Base-by-base conservation (phyloP, 2,329 filamentous ascomycete genomes). In the Myriosclerotinia scirpicola region DNA sequence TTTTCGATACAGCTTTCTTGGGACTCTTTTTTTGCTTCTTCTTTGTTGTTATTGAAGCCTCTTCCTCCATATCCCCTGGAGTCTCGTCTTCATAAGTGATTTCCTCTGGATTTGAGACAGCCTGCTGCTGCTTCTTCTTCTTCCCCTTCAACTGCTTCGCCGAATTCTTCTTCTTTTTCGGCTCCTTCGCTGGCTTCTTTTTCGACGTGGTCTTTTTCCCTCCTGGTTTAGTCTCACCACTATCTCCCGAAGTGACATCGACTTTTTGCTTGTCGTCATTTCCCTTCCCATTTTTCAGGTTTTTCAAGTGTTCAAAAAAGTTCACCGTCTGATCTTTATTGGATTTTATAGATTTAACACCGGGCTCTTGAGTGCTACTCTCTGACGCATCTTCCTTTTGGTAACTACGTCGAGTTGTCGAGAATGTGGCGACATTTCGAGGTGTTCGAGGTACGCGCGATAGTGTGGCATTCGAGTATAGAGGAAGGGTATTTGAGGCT, bases 371-470 rank as follows among this genome's bases (percentile, higher is more conserved):
- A 48, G 14, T 17, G 22, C 3, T 30, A 12, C 56, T 40, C 17
- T 26, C n/a, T 5, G 46, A 26, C 11, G 30, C 20, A 50, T 50
- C 30, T 14, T 58, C 26, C 9, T 42, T 59, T 44, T 54, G 11
- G 22, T 48, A 36, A 50, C 54, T 53, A 36, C 12, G 34, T 26
- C 48, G 34, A 9, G 68, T 68, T 3, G 68, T 67, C 40, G 68
- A 67, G 52, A 70, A 70, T 36, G 54, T 42, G 36, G 36, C 55
- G 36, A 26, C 14, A 44, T 60, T 66, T 42, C 54, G 54, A 34
- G 63, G 55, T 50, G 46, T 66, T 42, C 58, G 54, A 34, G 63
- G 55, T 50, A 40, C 38, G n/a, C 60, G n/a, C 38, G 26, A 36
- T 30, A 54, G 53, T 67, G 36, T 60, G 46, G 67, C 36, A 55